Evolutionary conservation across 768 basidiomycete genomes (phyloP).

Genomic region (Punctularia strigosozonata): DNA sequence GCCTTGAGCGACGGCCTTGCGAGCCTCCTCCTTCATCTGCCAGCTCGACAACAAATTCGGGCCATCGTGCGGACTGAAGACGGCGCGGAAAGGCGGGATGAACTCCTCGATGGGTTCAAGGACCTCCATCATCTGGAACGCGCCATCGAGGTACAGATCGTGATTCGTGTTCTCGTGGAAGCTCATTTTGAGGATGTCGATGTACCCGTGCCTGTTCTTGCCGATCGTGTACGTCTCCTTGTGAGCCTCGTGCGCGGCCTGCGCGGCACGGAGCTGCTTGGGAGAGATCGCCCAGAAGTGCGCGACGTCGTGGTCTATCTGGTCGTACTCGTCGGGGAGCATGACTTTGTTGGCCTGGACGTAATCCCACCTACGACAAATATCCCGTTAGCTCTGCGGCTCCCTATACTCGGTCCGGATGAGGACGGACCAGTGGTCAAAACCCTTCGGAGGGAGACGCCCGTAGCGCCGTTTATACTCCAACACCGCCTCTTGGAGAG

Average conservation of each 20-base stretch:
- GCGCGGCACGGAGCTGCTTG: slow-evolving; percentile 16
- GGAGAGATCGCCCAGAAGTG: slow-evolving; percentile 33
- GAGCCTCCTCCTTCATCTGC: slow-evolving; percentile 17
- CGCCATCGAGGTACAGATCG: slow-evolving; percentile 8
- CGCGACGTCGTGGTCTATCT: slow-evolving; percentile 29
- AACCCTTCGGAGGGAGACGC: slow-evolving; percentile 29
- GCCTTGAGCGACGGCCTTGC: slow-evolving; percentile 21
- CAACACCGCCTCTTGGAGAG: slow-evolving; percentile 24
- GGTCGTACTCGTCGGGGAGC: slow-evolving; percentile 44
- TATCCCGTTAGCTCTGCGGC: neutral
- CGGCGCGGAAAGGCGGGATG: slow-evolving; percentile 34
- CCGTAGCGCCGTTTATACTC: slow-evolving; percentile 28
- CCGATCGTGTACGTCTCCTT: slow-evolving; percentile 24
- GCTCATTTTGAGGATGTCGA: slow-evolving; percentile 1
- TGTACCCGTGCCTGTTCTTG: slow-evolving; percentile 9
- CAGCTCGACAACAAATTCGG: slow-evolving; percentile 27
- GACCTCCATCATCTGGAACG: slow-evolving; percentile 21
- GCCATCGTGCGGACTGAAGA: slow-evolving; percentile 31
- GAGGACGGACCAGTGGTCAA: slow-evolving; percentile 30
- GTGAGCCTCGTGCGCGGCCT: slow-evolving; percentile 17
- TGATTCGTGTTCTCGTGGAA: slow-evolving; percentile 1
- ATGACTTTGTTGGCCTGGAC: slow-evolving; percentile 31
- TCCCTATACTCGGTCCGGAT: neutral
- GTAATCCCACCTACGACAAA: slow-evolving; percentile 30
- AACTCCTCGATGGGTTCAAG: slow-evolving; percentile 26